Evolutionary conservation across 176 grass and related monocot species (phyloP).

Genomic region (Musa troglodytarum): DNA sequence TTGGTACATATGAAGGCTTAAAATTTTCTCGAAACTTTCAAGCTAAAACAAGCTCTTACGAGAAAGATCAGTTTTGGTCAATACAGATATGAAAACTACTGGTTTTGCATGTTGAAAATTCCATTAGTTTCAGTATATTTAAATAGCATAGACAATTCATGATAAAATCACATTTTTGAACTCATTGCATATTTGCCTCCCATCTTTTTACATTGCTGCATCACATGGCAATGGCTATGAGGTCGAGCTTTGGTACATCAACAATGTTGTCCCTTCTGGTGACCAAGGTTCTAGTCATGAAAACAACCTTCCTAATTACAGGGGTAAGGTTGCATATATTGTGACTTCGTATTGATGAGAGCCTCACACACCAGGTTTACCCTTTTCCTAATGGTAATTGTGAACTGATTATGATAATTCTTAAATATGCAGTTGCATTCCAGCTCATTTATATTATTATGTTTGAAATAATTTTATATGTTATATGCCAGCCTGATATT

Average conservation of each 20-base stretch:
- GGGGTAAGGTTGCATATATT: too few relatives aligned
- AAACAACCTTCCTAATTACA: too few relatives aligned
- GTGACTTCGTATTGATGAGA: too few relatives aligned
- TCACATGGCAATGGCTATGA: too few relatives aligned
- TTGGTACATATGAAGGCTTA: not conserved
- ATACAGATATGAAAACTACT: not conserved
- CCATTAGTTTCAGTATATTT: not conserved
- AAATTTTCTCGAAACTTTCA: not conserved
- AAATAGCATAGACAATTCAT: not conserved
- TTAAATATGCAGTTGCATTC: not conserved
- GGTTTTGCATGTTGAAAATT: not conserved
- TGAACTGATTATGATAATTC: not conserved
- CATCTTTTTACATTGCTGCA: too few relatives aligned
- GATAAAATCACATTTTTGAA: not conserved
- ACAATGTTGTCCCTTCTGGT: too few relatives aligned
- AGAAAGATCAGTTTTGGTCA: not conserved
- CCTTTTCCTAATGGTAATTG: not conserved
- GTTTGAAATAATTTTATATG: too few relatives aligned
- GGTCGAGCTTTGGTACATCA: too few relatives aligned
- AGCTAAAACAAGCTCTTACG: not conserved
- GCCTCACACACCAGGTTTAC: too few relatives aligned
- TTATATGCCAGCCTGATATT: too few relatives aligned
- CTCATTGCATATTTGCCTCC: too few relatives aligned
- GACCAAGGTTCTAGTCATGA: too few relatives aligned
- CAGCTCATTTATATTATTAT: not conserved